A percentile compares a stretch with the other conserved stretches of the same genome.
Evolutionary conservation across 2,329 filamentous ascomycete species (phyloP).

Genomic region (Chalaropsis thielavioides): DNA sequence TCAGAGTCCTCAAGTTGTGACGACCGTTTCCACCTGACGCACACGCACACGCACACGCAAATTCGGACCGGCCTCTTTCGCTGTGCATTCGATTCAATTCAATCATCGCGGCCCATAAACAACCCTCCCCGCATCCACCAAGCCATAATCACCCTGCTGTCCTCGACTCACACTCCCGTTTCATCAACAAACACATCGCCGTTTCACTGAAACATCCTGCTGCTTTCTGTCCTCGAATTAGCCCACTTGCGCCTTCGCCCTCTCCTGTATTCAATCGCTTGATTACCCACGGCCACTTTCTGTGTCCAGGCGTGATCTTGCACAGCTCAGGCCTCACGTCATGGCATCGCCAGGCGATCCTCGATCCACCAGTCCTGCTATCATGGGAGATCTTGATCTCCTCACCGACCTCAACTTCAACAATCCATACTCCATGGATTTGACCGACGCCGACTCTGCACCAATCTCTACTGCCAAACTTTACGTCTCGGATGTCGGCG

Average conservation of each 20-base stretch:
- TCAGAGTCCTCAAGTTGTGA: background rate
- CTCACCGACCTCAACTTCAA: conserved; percentile 14
- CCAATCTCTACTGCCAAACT: conserved; percentile 10
- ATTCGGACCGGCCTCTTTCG: background rate
- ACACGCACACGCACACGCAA: background rate
- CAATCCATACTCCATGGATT: conserved; percentile 13
- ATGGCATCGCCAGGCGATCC: conserved; percentile 15
- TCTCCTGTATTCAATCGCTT: background rate
- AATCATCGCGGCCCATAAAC: no score
- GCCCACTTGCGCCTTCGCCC: background rate
- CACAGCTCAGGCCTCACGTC: conserved; percentile 5
- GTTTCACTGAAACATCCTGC: background rate
- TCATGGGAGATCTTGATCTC: conserved; percentile 16
- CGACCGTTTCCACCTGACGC: background rate
- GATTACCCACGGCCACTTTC: conserved; percentile 10
- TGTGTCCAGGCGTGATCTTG: conserved; percentile 8
- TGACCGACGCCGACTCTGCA: conserved; percentile 5
- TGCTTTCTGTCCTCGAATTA: background rate
- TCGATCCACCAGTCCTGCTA: conserved; percentile 15
- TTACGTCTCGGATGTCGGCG: conserved; percentile 11
- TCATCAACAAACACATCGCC: background rate
- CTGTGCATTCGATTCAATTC: background rate
- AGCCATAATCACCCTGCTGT: background rate
- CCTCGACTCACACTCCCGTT: background rate
- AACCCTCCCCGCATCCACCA: no score